These are phyloP conservation scores for Trichoderma atroviride DNA, from an alignment of 2,329 filamentous ascomycete genomes.

Conservation along the genomic window DNA sequence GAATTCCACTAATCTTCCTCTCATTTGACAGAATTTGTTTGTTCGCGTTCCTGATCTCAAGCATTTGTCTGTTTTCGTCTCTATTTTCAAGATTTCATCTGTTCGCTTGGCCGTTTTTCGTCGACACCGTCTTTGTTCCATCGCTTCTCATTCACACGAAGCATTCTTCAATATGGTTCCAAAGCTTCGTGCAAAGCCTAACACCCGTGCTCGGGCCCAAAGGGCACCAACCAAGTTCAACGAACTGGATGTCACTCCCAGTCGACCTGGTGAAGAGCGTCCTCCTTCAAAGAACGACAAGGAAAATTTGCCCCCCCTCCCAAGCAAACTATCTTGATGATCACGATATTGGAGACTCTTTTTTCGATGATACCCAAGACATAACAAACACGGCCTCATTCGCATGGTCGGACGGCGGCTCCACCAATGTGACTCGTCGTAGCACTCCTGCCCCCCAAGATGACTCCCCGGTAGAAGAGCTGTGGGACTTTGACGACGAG, in stretches of 20 bases:
- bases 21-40: background rate
- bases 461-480: conserved; percentile 25
- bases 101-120: background rate
- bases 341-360: background rate
- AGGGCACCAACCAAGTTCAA: conserved; percentile 32
- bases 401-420: conserved; percentile 38
- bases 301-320: background rate
- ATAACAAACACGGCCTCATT: conserved; percentile 26
- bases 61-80: background rate
- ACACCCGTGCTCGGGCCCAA: background rate
- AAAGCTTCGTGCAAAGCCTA: background rate
- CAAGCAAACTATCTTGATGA: background rate
- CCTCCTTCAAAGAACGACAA: background rate
- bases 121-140: background rate
- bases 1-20: background rate
- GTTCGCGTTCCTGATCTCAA: background rate
- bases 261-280: conserved; percentile 31
- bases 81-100: background rate
- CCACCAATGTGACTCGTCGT: conserved; percentile 35
- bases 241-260: conserved; percentile 42
- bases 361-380: conserved; percentile 23
- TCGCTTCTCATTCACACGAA: background rate
- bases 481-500: conserved; percentile 35
- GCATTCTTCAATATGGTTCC: background rate
- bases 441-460: conserved; percentile 36